phyloP scores from a whole-genome alignment of 2,329 filamentous ascomycete species.

The Magnaporthales sp. region DNA sequence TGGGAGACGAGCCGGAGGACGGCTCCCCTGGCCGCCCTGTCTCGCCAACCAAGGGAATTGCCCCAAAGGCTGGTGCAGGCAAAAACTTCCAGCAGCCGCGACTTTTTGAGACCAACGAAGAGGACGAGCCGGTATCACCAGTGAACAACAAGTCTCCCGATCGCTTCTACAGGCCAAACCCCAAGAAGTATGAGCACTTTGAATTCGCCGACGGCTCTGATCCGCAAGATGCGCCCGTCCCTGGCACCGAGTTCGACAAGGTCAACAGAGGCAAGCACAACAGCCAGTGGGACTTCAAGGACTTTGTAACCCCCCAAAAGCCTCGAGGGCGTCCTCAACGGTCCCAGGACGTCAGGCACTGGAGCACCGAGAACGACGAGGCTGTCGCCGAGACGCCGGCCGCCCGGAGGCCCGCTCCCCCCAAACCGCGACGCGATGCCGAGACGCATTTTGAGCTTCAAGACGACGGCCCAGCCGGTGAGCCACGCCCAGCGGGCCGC shows the following conservation, averaged over 20 bases:
- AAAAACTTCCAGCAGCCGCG: conserved; percentile 57
- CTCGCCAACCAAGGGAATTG: conserved; percentile 29
- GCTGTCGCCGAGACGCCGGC: conserved; percentile 44
- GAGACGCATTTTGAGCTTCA: conserved; percentile 77
- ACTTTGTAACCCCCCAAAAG: conserved; percentile 80
- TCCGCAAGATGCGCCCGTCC: conserved; percentile 34
- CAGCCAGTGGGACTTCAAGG: conserved; percentile 79
- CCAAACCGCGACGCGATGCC: conserved; percentile 68
- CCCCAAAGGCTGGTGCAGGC: conserved; percentile 44
- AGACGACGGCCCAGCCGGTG: conserved; percentile 58
- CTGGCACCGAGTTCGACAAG: conserved; percentile 30
- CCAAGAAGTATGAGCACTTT: conserved; percentile 79
- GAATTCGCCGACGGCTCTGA: conserved; percentile 64
- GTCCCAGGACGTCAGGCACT: conserved; percentile 66
- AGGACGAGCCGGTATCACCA: conserved; percentile 28
- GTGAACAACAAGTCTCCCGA: conserved; percentile 30
- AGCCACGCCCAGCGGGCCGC: conserved; percentile 33
- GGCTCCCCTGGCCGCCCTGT: conserved; percentile 27
- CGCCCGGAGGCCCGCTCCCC: conserved; percentile 42
- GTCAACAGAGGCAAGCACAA: conserved; percentile 52
- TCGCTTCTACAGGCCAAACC: conserved; percentile 53
- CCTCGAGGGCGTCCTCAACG: conserved; percentile 50
- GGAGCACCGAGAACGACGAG: conserved; percentile 63
- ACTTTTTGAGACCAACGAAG: conserved; percentile 44
- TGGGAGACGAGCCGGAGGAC: conserved; percentile 37